Percentiles rank a stretch among this genome's conserved stretches.
Conservation (phyloP, 1,139 yeast genomes). For the Lodderomyces parapsilosis region DNA sequence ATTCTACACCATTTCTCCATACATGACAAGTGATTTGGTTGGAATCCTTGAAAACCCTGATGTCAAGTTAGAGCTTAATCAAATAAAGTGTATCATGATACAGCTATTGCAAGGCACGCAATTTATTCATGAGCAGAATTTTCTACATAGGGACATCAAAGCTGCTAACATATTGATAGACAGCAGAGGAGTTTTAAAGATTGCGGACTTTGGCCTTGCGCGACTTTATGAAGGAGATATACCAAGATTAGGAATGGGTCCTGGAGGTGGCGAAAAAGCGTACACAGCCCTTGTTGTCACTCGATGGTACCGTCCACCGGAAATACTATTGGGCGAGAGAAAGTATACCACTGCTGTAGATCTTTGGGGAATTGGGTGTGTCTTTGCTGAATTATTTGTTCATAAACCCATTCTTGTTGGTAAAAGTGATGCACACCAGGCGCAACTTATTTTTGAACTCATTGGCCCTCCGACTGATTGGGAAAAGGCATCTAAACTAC, state of each 20-base stretch:
- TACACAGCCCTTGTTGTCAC: constrained; percentile 94
- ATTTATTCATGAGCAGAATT: constrained; percentile 71
- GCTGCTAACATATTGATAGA: constrained; percentile 90
- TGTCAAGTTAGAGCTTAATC: constrained; percentile 58
- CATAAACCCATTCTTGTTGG: constrained; percentile 85
- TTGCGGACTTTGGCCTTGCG: constrained; percentile 93
- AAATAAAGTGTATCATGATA: constrained; percentile 79
- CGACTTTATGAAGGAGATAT: constrained; percentile 71
- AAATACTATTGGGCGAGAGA: constrained; percentile 79
- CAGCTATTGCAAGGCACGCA: constrained; percentile 81
- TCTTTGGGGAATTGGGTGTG: constrained; percentile 97
- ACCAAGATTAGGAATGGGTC: constrained; percentile 55
- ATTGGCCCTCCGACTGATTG: constrained; percentile 77
- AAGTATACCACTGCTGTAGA: constrained; percentile 91
- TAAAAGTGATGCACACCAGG: constrained; percentile 86
- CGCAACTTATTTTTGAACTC: constrained; percentile 72
- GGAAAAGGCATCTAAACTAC: constrained; percentile 65
- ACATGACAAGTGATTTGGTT: constrained; percentile 90
- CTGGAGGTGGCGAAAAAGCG: constrained; percentile 74
- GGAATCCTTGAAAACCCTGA: constrained; percentile 87
- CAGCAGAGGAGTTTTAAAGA: constrained; percentile 70
- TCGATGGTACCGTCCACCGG: constrained; percentile 97
- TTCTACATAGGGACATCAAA: constrained; percentile 88
- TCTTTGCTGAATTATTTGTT: constrained; percentile 85
- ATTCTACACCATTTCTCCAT: constrained; percentile 89